A percentile compares a stretch with the other conserved stretches of the same genome.
Evolutionary conservation across 169 alveolate genomes (phyloP).

Genomic region (Cytauxzoon felis): DNA sequence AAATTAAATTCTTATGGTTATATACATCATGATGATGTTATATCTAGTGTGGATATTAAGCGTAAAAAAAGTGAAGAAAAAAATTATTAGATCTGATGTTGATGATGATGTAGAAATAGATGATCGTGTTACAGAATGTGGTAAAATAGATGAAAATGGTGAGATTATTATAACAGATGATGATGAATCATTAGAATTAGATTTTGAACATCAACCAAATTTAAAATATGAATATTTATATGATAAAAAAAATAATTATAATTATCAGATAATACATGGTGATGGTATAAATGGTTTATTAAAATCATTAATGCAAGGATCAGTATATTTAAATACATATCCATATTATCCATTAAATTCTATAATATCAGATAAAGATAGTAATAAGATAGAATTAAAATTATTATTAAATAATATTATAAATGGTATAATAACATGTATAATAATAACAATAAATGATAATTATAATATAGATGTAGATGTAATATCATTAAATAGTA

Average conservation of each 20-base stretch:
- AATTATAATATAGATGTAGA: background rate
- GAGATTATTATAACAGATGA: conserved; percentile 33
- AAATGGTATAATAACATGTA: conserved; percentile 41
- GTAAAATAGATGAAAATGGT: conserved; percentile 11
- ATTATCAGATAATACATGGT: conserved; percentile 62
- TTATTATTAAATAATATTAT: conserved; percentile 57
- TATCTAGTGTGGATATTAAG: too few species aligned
- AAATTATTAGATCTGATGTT: conserved; percentile 17
- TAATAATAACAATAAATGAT: background rate
- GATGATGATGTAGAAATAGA: conserved; percentile 48
- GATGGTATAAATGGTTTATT: conserved; percentile 43
- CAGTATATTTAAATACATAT: conserved; percentile 17
- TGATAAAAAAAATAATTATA: conserved; percentile 55
- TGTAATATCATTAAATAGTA: too few species aligned
- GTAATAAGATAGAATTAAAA: conserved; percentile 62
- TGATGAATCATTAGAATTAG: conserved; percentile 5
- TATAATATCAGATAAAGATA: conserved; percentile 58
- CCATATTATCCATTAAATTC: conserved; percentile 71
- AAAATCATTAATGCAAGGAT: conserved; percentile 56
- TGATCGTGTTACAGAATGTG: conserved; percentile 24
- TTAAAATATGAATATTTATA: conserved; percentile 22
- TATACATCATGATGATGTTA: conserved; percentile 12
- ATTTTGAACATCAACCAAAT: conserved; percentile 19
- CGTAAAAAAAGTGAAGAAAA: too few species aligned
- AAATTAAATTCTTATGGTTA: conserved; percentile 19